These are phyloP conservation scores for Pseudognaphalium luteoalbum DNA, from an alignment of 129 eudicot species.

Conservation along the genomic window DNA sequence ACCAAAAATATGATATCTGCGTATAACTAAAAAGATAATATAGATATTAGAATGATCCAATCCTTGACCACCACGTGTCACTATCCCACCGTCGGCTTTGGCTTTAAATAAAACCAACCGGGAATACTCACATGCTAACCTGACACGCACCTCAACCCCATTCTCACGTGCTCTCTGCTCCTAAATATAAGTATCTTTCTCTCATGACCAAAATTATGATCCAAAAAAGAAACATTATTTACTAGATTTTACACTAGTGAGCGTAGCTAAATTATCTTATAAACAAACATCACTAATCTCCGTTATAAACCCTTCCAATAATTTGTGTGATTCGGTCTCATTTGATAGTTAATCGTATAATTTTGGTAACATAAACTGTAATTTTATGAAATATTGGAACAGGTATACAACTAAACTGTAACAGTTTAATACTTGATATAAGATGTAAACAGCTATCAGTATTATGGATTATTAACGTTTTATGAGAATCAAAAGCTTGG, in stretches of 20 bases:
- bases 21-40: not conserved
- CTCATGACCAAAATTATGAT: not conserved
- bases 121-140: constrained; percentile 50
- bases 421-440: too few relatives aligned
- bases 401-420: not conserved
- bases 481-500: too few relatives aligned
- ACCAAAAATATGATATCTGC: too few relatives aligned
- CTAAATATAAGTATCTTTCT: constrained; percentile 4
- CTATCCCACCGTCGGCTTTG: constrained; percentile 38
- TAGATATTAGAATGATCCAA: not conserved
- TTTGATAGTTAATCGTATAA: too few relatives aligned
- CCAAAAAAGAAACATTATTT: too few relatives aligned
- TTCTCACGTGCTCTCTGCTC: constrained; percentile 58
- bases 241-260: too few relatives aligned
- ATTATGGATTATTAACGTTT: too few relatives aligned
- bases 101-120: constrained; percentile 43
- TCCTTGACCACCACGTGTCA: constrained; percentile 24
- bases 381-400: not conserved
- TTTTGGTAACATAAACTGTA: not conserved
- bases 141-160: constrained; percentile 45
- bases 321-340: too few relatives aligned
- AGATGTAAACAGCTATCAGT: too few relatives aligned
- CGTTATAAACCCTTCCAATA: too few relatives aligned
- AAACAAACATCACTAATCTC: too few relatives aligned
- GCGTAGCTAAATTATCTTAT: too few relatives aligned